Percentiles rank a stretch among this genome's conserved stretches.
phyloP scores from a whole-genome alignment of 805 yeast species.

The Candida bentonensis region DNA sequence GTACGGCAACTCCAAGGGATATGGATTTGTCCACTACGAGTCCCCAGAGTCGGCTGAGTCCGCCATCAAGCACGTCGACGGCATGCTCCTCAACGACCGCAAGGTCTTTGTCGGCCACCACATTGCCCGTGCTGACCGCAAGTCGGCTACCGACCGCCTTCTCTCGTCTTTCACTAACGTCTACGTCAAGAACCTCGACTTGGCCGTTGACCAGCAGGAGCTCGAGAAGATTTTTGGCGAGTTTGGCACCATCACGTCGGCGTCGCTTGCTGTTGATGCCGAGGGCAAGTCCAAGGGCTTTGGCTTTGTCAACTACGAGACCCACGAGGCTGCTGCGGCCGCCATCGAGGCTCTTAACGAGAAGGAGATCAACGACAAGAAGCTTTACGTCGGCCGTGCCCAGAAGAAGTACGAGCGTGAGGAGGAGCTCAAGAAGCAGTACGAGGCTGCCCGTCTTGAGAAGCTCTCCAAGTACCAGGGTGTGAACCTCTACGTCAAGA shows the following conservation, averaged over 20 bases:
- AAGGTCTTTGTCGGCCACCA: constrained; percentile 95
- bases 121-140: constrained; percentile 84
- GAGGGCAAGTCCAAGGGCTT: constrained; percentile 91
- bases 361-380: constrained; percentile 57
- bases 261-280: constrained; percentile 62
- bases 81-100: constrained; percentile 93
- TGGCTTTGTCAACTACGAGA: constrained; percentile 85
- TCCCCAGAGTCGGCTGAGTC: constrained; percentile 82
- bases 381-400: constrained; percentile 92
- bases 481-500: constrained; percentile 91
- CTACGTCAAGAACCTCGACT: constrained; percentile 78
- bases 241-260: constrained; percentile 72
- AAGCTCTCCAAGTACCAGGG: constrained; percentile 91
- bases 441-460: constrained; percentile 85
- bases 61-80: constrained; percentile 94
- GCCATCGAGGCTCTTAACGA: constrained; percentile 91
- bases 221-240: constrained; percentile 58
- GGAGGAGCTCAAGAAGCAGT: constrained; percentile 88
- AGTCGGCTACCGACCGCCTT: constrained; percentile 78
- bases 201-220: constrained; percentile 43
- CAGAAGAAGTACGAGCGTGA: constrained; percentile 97
- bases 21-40: constrained; percentile 96
- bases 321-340: constrained; percentile 75
- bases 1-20: constrained; percentile 83
- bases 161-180: constrained; percentile 92